Percentiles rank a stretch among this genome's conserved stretches.
These are phyloP conservation scores for Euphorbia corollata DNA, from an alignment of 441 rosid genomes.

Conservation along the genomic window DNA sequence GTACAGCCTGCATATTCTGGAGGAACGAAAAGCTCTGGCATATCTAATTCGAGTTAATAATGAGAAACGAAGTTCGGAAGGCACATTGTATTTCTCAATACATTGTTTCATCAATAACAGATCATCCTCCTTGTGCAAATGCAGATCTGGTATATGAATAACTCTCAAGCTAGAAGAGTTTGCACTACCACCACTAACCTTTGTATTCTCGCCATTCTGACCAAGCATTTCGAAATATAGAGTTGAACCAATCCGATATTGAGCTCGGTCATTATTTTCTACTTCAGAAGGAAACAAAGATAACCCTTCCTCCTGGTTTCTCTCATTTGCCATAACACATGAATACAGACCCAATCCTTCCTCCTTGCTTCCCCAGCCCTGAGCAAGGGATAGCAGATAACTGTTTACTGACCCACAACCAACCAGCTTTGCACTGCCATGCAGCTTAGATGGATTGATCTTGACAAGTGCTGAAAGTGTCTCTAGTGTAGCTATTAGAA, in stretches of 20 bases:
- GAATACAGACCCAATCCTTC: conserved; percentile 98
- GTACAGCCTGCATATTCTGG: conserved; percentile 78
- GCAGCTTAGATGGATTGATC: conserved; percentile 84
- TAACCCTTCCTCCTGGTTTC: conserved; percentile 76
- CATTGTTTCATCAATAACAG: conserved; percentile 72
- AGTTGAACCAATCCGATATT: conserved; percentile 75
- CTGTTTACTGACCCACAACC: conserved; percentile 83
- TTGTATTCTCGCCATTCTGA: conserved; percentile 34
- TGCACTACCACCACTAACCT: conserved; percentile 29
- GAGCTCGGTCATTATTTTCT: conserved; percentile 57
- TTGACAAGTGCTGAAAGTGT: conserved; percentile 84
- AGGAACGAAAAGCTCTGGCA: conserved; percentile 87
- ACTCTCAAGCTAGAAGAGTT: conserved; percentile 45
- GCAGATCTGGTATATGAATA: conserved; percentile 76
- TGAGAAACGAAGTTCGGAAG: conserved; percentile 71
- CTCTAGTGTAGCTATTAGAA: conserved; percentile 82
- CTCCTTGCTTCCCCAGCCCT: conserved; percentile 99
- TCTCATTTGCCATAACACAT: conserved; percentile 85
- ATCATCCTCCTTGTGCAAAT: conserved; percentile 84
- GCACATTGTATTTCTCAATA: conserved; percentile 69
- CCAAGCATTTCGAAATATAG: conserved; percentile 89
- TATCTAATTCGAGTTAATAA: conserved; percentile 89
- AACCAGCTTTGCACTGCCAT: conserved; percentile 76
- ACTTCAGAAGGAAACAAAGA: conserved; percentile 73
- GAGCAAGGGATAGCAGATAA: conserved; percentile 81